phyloP scores from a whole-genome alignment of 1,284 basidiomycete species.

The Ceratobasidium sp. region DNA sequence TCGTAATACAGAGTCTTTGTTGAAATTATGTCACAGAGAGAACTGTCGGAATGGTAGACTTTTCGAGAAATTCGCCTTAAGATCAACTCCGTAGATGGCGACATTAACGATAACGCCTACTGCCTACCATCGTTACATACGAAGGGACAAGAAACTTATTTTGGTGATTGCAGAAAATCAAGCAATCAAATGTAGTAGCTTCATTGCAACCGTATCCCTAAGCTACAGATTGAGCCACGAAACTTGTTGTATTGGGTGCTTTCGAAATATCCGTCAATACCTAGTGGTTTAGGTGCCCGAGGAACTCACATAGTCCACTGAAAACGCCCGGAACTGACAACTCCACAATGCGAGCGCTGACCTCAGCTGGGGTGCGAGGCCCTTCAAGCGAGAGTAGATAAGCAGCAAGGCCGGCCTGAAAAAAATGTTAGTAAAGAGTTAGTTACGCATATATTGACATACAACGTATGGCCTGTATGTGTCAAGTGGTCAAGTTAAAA shows the following conservation, averaged over 20 bases:
- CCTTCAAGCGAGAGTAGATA: conserved; percentile 23
- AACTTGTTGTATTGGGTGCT: too few species aligned
- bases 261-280: not conserved
- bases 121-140: too few species aligned
- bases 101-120: too few species aligned
- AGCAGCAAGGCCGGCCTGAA: conserved; percentile 19
- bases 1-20: not conserved
- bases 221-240: too few species aligned
- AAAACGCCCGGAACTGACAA: conserved; percentile 4
- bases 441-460: conserved; percentile 2
- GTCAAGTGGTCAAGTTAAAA: too few species aligned
- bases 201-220: too few species aligned
- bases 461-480: conserved; percentile 19
- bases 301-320: not conserved
- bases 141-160: too few species aligned
- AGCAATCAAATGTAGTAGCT: too few species aligned
- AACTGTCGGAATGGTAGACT: conserved; percentile 1
- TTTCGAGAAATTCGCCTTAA: too few species aligned
- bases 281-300: not conserved
- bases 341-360: conserved; percentile 18
- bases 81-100: too few species aligned
- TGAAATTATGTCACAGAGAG: too few species aligned
- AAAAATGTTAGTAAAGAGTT: not conserved
- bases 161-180: too few species aligned
- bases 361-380: conserved; percentile 15